These are phyloP conservation scores for Amphibolis antarctica DNA, from an alignment of 106 monocot genomes.

Conservation along the genomic window DNA sequence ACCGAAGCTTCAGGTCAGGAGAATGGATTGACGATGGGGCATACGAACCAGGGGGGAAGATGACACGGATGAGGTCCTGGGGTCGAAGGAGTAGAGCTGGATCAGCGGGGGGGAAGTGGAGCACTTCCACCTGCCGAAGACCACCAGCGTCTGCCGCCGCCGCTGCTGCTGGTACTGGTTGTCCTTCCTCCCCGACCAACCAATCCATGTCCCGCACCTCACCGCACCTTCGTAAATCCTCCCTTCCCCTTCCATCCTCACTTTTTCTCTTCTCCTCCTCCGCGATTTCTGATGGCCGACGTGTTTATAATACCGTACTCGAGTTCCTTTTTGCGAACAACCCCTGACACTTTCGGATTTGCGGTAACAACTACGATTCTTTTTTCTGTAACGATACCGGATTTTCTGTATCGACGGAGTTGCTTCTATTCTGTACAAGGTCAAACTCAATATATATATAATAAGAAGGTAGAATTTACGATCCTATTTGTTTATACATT, in stretches of 20 bases:
- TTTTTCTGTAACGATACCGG: too few relatives aligned
- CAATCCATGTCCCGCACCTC: constrained; percentile 62
- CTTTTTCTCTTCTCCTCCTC: background rate
- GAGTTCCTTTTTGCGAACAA: background rate
- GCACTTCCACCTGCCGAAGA: constrained; percentile 25
- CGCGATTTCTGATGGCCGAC: background rate
- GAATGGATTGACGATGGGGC: background rate
- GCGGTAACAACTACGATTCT: background rate
- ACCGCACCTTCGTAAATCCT: constrained; percentile 14
- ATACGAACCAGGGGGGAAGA: constrained; percentile 46
- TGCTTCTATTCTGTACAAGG: too few relatives aligned
- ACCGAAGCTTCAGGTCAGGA: background rate
- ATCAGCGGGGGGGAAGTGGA: constrained; percentile 30
- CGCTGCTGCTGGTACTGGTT: constrained; percentile 12
- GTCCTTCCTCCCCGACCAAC: constrained; percentile 21
- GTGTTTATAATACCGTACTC: too few relatives aligned
- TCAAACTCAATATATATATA: too few relatives aligned
- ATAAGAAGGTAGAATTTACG: too few relatives aligned
- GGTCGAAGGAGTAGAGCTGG: constrained; percentile 64
- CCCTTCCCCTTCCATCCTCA: background rate
- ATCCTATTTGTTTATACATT: too few relatives aligned
- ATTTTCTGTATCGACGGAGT: too few relatives aligned
- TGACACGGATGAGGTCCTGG: constrained; percentile 43
- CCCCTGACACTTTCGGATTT: background rate
- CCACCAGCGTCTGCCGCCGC: background rate